Evolutionary conservation across 2,329 filamentous ascomycete genomes (phyloP), one percentile per base, ranked within the genome.

Genomic region (Fusarium bactridioides): DNA sequence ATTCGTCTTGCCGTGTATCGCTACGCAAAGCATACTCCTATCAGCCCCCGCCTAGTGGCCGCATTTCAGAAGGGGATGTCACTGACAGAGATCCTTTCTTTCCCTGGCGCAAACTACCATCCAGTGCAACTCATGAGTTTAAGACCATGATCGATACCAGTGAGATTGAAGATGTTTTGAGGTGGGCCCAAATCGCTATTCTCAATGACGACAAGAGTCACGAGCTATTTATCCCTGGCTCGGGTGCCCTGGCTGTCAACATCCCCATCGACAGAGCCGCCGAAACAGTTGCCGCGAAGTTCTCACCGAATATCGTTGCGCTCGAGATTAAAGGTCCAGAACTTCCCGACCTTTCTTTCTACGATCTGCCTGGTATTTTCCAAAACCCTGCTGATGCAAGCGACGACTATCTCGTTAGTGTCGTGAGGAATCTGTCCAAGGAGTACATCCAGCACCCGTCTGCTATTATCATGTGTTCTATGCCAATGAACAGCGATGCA

Each of bases 301-400:
- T 97, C 73, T 94, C 92, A 0, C 94, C 94, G 0, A 97, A 97
- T 72, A 87, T 94, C 0, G 91, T 97, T 1, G 88, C 91, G 0
- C 84, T 97, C 0, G 89, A 94, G 58, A 94, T 97, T 31, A 89
- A 89, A 1, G 92, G 91, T 0, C 92, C 92, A 0, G 86, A 85
- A 0, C 86, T 95, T 0, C 91, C 93, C 0, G 90, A 93, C 10
- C 79, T 97, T 0, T 94, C 92, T 0, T 97, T 97, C 75, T 95
- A 93, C 68, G 94, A 97, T 68, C 85, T 97, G 1, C 94, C 94
- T 0, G 94, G 94, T 0, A 90, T 97, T 0, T 95, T 97, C 69
- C 89, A 90, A 25, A 91, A 91, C 12, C 87, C 91, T 0, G 88
- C 90, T 4, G 85, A 90, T 12, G 87, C 87, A 12, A 84, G 88